phyloP scores from a whole-genome alignment of 2,329 filamentous ascomycete species.

The Cordyceps cicadae region DNA sequence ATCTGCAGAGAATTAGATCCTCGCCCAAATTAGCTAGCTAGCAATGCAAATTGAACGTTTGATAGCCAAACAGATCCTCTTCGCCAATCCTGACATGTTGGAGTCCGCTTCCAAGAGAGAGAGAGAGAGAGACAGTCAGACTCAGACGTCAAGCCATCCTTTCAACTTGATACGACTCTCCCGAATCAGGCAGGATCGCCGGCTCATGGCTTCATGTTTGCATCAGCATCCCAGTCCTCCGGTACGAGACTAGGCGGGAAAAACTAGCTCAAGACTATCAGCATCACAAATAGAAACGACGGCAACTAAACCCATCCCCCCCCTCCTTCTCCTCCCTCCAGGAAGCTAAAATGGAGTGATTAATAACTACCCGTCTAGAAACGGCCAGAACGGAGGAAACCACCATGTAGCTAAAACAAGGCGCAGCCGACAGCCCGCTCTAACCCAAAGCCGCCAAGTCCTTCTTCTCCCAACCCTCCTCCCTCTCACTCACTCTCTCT shows the following conservation, averaged over 20 bases:
- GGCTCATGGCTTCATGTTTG: constrained; percentile 4
- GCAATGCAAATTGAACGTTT: too few species aligned
- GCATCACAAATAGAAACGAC: background rate
- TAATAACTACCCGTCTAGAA: background rate
- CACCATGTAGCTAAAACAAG: constrained; percentile 6
- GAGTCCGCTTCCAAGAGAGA: too few species aligned
- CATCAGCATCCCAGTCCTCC: background rate
- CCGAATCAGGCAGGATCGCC: constrained; percentile 3
- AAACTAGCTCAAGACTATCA: background rate
- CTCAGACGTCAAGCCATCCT: background rate
- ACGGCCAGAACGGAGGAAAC: background rate
- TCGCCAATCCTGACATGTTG: too few species aligned
- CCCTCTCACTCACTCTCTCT: too few species aligned
- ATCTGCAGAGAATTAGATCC: background rate
- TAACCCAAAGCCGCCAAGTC: background rate
- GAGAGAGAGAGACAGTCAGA: too few species aligned
- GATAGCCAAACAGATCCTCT: too few species aligned
- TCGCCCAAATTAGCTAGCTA: background rate
- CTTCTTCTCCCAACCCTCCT: background rate
- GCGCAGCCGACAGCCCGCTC: constrained; percentile 6
- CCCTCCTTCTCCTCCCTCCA: background rate
- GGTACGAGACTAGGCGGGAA: background rate
- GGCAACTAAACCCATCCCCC: background rate
- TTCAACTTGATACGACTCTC: background rate
- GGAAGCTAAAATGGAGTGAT: constrained; percentile 1